Evolutionary conservation across 768 basidiomycete species (phyloP).

Genomic region (Naganishia vaughanmartiniae): DNA sequence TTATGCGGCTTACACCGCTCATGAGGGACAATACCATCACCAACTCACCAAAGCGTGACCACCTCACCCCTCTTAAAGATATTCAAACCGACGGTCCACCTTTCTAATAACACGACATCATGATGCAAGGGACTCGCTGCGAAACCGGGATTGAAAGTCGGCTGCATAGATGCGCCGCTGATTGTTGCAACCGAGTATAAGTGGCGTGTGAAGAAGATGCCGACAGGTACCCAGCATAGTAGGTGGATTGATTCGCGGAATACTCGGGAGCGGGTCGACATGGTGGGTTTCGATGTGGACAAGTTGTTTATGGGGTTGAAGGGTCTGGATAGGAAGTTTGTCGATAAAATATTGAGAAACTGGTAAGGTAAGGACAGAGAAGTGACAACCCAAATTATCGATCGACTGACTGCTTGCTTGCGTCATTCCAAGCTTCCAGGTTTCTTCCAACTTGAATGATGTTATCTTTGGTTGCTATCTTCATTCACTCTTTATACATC

Average conservation of each 20-base stretch:
- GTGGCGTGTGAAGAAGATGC: slow-evolving; percentile 50
- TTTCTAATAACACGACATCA: slow-evolving; percentile 51
- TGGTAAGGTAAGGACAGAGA: no score
- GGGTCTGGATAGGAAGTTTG: no score
- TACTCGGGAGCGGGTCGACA: slow-evolving; percentile 3
- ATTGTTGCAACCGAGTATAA: slow-evolving; percentile 49
- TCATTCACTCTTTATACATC: background rate
- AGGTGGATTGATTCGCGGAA: slow-evolving; percentile 30
- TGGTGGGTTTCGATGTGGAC: background rate
- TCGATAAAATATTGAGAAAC: no score
- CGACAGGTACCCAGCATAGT: slow-evolving; percentile 49
- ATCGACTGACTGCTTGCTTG: no score
- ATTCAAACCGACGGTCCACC: slow-evolving; percentile 44
- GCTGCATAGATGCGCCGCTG: slow-evolving; percentile 51
- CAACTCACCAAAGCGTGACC: slow-evolving; percentile 47
- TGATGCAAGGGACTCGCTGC: slow-evolving; percentile 41
- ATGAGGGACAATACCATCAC: no score
- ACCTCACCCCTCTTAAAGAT: slow-evolving; percentile 48
- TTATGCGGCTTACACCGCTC: no score
- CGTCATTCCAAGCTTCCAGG: no score
- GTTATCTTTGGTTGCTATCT: background rate
- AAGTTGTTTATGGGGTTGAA: no score
- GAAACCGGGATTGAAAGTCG: slow-evolving; percentile 51
- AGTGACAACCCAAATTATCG: no score
- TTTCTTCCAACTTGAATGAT: no score